Evolutionary conservation across 441 rosid genomes (phyloP), one percentile per base, ranked within the genome.

Genomic region (Pelargonium fulgidum): DNA sequence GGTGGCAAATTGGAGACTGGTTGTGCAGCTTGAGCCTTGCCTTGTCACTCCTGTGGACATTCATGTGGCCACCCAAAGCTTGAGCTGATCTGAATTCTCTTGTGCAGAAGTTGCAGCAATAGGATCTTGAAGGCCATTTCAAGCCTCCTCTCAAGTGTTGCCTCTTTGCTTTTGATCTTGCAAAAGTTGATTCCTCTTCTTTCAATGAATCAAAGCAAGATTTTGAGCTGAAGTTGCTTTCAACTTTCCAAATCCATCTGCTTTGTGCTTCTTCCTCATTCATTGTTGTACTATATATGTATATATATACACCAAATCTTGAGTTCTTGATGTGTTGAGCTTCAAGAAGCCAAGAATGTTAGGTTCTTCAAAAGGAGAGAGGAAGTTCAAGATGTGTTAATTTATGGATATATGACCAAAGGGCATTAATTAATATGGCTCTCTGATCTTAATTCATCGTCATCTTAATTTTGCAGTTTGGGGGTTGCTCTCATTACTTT

Each of bases 11-110:
- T 54, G 20, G 61, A 7, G 17, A 19, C 16, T 54, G 61, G 17
- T 42, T 7, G 12, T 54, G 47, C 12, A 42, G 12, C 4, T 13
- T 54, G 22, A 14, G 61, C 61, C 20, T 84, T 50, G 85, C 92
- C 74, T 84, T 87, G 79, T 87, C 85, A 75, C 80, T 84, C 65
- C 92, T 83, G 67, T 87, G 88, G 68, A 87, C 85, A 72, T 87
- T 87, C 92, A 85, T 85, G 79, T 29, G 33, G 33, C 33, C 86
- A 6, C 89, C 91, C 8, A 87, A 73, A 54, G 89, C 91, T 77
- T 85, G 91, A 59, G 91, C 89, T 70, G 77, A 84, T 7, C 88
- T 82, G 81, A 87, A 87, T 8, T 89, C 89, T 70, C 89, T 84
- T 75, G 79, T 79, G 71, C 92, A 87, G 71, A 85, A 85, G 66